phyloP scores from a whole-genome alignment of 2,329 filamentous ascomycete genomes.

The Alternaria sp. region DNA sequence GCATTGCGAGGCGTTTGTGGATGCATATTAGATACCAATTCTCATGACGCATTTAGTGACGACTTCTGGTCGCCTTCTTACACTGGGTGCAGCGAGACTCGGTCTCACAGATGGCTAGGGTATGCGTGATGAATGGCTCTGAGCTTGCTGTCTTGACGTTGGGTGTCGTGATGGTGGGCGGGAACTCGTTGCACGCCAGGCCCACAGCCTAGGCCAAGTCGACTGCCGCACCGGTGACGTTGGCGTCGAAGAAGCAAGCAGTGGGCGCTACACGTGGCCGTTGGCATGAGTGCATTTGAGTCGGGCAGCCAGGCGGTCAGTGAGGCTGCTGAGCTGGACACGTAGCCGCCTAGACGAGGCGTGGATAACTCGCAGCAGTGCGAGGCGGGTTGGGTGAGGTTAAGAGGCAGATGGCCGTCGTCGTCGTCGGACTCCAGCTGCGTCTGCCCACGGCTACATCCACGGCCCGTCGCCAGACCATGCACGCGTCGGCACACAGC shows the following conservation, averaged over 20 bases:
- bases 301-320: constrained; percentile 25
- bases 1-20: constrained; percentile 10
- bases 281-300: constrained; percentile 8
- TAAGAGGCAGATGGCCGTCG: constrained; percentile 4
- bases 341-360: constrained; percentile 18
- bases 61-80: neutral
- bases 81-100: neutral
- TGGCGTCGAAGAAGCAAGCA: constrained; percentile 1
- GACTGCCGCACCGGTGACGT: constrained; percentile 1
- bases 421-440: neutral
- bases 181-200: neutral
- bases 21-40: constrained; percentile 28
- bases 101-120: neutral
- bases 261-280: constrained; percentile 25
- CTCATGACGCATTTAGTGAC: constrained; percentile 6
- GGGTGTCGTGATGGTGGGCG: neutral
- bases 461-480: constrained; percentile 31
- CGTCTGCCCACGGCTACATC: constrained; percentile 2
- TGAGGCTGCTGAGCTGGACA: constrained; percentile 21
- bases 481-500: constrained; percentile 37
- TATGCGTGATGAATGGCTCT: neutral
- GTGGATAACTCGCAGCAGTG: constrained; percentile 1
- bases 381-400: neutral
- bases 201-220: neutral
- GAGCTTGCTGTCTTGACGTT: neutral